These are phyloP conservation scores for Leucaena leucocephala DNA, from an alignment of 306 rosid genomes.

Conservation along the genomic window DNA sequence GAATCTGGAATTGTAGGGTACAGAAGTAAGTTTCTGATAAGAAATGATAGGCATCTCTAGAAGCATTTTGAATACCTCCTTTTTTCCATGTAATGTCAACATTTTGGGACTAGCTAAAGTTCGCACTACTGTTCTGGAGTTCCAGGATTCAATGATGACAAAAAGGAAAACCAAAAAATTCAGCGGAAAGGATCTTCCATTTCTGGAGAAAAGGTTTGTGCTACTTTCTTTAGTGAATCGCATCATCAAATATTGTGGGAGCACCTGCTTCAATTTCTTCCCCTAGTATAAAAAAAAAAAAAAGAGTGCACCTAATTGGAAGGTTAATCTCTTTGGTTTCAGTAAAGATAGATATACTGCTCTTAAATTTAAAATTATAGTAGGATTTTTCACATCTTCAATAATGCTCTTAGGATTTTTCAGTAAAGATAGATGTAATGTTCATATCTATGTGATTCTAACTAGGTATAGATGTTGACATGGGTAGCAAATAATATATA, in stretches of 20 bases:
- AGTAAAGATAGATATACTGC: conserved; percentile 1
- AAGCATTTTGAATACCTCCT: conserved; percentile 19
- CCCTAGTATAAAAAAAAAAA: background rate
- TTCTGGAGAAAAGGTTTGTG: conserved; percentile 60
- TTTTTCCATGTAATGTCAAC: conserved; percentile 32
- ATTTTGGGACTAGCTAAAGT: conserved; percentile 23
- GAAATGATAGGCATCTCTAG: conserved; percentile 53
- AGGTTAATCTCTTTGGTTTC: background rate
- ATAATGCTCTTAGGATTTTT: background rate
- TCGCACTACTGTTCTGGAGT: conserved; percentile 31
- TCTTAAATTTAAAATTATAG: conserved; percentile 23
- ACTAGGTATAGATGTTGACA: conserved; percentile 7
- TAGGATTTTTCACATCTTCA: conserved; percentile 13
- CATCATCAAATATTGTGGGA: conserved; percentile 5
- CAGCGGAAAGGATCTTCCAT: conserved; percentile 42
- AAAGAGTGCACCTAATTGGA: background rate
- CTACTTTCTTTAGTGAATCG: conserved; percentile 6
- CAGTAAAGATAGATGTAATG: background rate
- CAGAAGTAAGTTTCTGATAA: conserved; percentile 40
- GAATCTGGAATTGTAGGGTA: conserved; percentile 46
- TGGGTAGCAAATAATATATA: conserved; percentile 9
- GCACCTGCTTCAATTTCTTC: conserved; percentile 6
- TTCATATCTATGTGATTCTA: conserved; percentile 21
- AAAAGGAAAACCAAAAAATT: conserved; percentile 40
- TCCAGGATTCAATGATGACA: conserved; percentile 53